These are phyloP conservation scores for Fraxinus floribunda DNA, from an alignment of 305 asterid species.

Conservation along the genomic window DNA sequence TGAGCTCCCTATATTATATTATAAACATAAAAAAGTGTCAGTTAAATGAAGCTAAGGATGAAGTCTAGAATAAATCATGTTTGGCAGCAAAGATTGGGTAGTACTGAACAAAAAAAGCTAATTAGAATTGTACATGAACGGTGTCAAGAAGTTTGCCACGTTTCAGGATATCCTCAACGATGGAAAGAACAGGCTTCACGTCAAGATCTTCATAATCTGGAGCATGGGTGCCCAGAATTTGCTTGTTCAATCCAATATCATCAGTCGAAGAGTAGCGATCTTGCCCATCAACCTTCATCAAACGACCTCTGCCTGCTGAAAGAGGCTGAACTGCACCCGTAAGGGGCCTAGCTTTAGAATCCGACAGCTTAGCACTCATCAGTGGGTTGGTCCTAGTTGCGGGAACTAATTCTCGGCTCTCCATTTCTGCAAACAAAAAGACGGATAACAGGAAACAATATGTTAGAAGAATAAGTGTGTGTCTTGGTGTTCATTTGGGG, in stretches of 20 bases:
- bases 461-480: not conserved
- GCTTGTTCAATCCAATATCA: conserved; percentile 63
- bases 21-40: not conserved
- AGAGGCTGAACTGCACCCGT: not conserved
- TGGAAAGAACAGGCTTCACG: conserved; percentile 52
- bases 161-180: conserved; percentile 74
- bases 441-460: not conserved
- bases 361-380: conserved; percentile 1
- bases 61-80: not conserved
- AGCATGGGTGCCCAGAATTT: conserved; percentile 56
- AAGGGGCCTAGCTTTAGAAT: not conserved
- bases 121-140: not conserved
- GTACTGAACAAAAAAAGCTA: not conserved
- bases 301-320: conserved; percentile 24
- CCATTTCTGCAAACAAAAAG: conserved; percentile 23
- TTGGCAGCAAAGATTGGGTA: not conserved
- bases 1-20: conserved; percentile 39
- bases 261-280: conserved; percentile 48
- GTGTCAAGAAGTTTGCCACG: conserved; percentile 36
- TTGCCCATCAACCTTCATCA: conserved; percentile 33
- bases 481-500: conserved; percentile 20
- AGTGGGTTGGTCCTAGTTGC: conserved; percentile 10
- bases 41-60: not conserved
- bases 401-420: conserved; percentile 26
- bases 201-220: conserved; percentile 62